Base-by-base conservation (phyloP, 2,329 filamentous ascomycete species). In the Trichoderma sp. region DNA sequence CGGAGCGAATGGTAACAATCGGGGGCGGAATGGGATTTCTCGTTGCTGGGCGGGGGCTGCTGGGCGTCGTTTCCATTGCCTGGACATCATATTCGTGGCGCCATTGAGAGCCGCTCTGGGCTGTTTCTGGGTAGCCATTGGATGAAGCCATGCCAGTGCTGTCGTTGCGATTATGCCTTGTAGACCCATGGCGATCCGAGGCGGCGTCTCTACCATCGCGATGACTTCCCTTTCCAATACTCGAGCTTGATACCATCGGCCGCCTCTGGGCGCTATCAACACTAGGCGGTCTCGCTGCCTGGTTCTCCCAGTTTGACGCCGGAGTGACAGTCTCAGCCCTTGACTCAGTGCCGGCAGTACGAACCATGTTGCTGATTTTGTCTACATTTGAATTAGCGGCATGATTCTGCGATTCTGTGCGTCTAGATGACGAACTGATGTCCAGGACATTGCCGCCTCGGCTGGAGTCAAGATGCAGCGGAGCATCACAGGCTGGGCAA, bases 81-180 rank as follows among this genome's bases (percentile, higher is more conserved):
- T 98, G 95, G 18, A 97, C 88, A 76, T 98, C 96, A 76, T 97
- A 98, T 77, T 98, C 95, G 76, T 97, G 94, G 67, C 91, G 90
- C 74, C 94, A 88, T 51, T 86, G 85, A 46, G 87, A 87, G 7
- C 86, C 87, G 75, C 88, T 90, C 74, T 92, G 89, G 18, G 89
- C 89, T 3, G 90, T 90, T 71, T 95, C 92, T 30, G 90, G 86
- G 76, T 96, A 97, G 56, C 94, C 93, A 26, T 86, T 89, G 1
- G 92, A 94, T 1, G 93, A 96, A 11, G 89, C 85, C 30, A 87
- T 83, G 18, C 91, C 91, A 3, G 91, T 94, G 74, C 94, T 97
- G 73, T 94, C 92, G 74, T 90, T 95, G 58, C 94, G 89, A 69
- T 83, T 84, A 80, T 97, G 93, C 69, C 83, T 79, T 26, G 83